Percentiles rank a stretch among this genome's conserved stretches.
Evolutionary conservation across 768 basidiomycete species (phyloP).

Genomic region (Leccinum barrowsii): DNA sequence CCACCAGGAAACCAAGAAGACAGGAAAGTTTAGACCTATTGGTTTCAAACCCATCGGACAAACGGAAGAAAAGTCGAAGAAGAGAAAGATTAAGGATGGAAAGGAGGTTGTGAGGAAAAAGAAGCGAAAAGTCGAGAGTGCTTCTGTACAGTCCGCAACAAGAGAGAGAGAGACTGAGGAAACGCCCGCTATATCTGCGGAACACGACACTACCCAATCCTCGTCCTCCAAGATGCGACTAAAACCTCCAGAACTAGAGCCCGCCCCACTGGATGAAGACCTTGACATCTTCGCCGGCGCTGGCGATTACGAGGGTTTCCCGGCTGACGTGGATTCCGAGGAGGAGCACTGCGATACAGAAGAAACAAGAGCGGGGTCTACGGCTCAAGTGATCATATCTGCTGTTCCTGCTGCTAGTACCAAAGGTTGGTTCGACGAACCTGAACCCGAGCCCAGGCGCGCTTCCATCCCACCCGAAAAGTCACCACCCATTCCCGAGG

Average conservation of each 20-base stretch:
- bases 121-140: constrained; percentile 47
- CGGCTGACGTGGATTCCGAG: constrained; percentile 52
- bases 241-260: constrained; percentile 17
- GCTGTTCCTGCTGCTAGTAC: constrained; percentile 1
- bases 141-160: constrained; percentile 16
- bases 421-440: constrained; percentile 47
- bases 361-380: constrained; percentile 9
- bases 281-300: constrained; percentile 87
- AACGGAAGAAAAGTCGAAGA: constrained; percentile 39
- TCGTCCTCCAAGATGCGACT: constrained; percentile 3
- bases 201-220: not conserved
- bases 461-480: constrained; percentile 7
- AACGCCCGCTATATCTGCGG: not conserved
- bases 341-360: constrained; percentile 25
- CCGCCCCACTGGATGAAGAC: constrained; percentile 44
- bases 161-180: not conserved
- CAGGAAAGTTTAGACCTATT: constrained; percentile 47
- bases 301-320: constrained; percentile 77
- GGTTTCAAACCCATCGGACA: constrained; percentile 64
- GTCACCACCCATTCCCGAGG: constrained; percentile 12
- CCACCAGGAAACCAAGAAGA: constrained; percentile 36
- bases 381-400: constrained; percentile 8
- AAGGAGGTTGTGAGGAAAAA: constrained; percentile 50
- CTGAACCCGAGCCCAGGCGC: constrained; percentile 27
- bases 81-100: constrained; percentile 43